Conservation (phyloP, 2,329 filamentous ascomycete genomes). For the Stagonosporopsis chrysanthemi region DNA sequence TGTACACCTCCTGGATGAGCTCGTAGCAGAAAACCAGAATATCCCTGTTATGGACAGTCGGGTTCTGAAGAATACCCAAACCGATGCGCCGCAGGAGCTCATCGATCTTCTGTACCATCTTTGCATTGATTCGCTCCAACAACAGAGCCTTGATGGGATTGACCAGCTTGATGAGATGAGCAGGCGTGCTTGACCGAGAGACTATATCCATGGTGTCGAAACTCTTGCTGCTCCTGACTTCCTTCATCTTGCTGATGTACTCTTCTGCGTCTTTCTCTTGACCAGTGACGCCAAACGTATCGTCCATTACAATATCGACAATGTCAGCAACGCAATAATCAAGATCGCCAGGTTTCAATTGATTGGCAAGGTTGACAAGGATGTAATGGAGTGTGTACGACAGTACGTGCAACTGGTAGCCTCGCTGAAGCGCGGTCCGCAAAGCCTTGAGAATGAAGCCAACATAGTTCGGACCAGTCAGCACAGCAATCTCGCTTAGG, state of each 20-base stretch:
- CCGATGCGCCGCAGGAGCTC: slow-evolving; percentile 84
- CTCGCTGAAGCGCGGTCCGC: slow-evolving; percentile 78
- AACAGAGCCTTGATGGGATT: slow-evolving; percentile 80
- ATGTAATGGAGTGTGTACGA: slow-evolving; percentile 96
- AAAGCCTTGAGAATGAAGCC: slow-evolving; percentile 94
- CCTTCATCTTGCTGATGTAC: slow-evolving; percentile 94
- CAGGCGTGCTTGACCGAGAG: slow-evolving; percentile 80
- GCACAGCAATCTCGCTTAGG: slow-evolving; percentile 78
- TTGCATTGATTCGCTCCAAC: slow-evolving; percentile 82
- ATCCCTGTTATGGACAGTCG: slow-evolving; percentile 77
- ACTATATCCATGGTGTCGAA: slow-evolving; percentile 97
- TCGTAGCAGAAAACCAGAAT: slow-evolving; percentile 96
- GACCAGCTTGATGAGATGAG: slow-evolving; percentile 76
- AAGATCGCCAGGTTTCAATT: slow-evolving; percentile 80
- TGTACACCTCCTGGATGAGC: slow-evolving; percentile 86
- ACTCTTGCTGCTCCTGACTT: slow-evolving; percentile 97
- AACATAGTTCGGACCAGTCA: slow-evolving; percentile 83
- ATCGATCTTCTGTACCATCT: slow-evolving; percentile 88
- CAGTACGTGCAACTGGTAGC: slow-evolving; percentile 92
- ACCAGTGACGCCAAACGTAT: slow-evolving; percentile 90
- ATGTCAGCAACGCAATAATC: slow-evolving; percentile 86
- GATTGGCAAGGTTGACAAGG: slow-evolving; percentile 75
- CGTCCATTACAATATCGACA: slow-evolving; percentile 90
- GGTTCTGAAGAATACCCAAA: slow-evolving; percentile 82
- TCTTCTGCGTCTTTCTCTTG: slow-evolving; percentile 98